Evolutionary conservation across 225 moss, liverwort and hornwort genomes (phyloP), one percentile per base, ranked within the genome.

Genomic region (Sphagnum tenellum): DNA sequence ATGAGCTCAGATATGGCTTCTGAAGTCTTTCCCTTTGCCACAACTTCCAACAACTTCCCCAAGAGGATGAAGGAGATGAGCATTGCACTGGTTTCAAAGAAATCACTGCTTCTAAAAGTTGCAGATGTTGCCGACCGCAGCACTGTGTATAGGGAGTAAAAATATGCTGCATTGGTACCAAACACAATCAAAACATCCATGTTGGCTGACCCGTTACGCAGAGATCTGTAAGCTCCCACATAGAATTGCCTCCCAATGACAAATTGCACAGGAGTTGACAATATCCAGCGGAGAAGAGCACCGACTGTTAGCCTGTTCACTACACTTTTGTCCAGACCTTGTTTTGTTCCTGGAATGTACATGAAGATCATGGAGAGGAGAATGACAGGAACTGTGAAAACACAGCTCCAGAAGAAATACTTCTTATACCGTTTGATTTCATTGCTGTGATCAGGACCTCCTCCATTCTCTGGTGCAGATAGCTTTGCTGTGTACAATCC

Each of bases 51-150:
- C 65, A 85, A 93, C 67, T 98, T 98, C 9, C 96, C 93, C 6
- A 98, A 78, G 46, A 98, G 85, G 46, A 93, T 98, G 75, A 93
- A 93, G 10, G 90, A 90, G 44, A 98, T 98, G 11, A 90, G 53
- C 96, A 98, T 93, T 2, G 93, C 96, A 78, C 96, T 98, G 0
- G 96, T 98, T 76, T 98, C 96, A 29, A 98, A 98, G 62, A 98
- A 98, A 63, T 93, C 96, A 4, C 93, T 89, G 47, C 96, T 93
- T 64, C 86, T 76, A 64, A 93, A 98, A 3, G 60, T 61, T 12
- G 73, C 59, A 57, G 87, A 87, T 0, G 80, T 74, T 8, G 90
- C 96, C 0, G 92, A 76, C 49, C 96, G 78, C 50, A 88, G 8
- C 5, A 89, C 82, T 8, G 89, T 85, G 12, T 98, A 98, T 0